Evolutionary conservation across 176 grass and related monocot species (phyloP), one percentile per base, ranked within the genome.

Genomic region (Melocanna baccifera): DNA sequence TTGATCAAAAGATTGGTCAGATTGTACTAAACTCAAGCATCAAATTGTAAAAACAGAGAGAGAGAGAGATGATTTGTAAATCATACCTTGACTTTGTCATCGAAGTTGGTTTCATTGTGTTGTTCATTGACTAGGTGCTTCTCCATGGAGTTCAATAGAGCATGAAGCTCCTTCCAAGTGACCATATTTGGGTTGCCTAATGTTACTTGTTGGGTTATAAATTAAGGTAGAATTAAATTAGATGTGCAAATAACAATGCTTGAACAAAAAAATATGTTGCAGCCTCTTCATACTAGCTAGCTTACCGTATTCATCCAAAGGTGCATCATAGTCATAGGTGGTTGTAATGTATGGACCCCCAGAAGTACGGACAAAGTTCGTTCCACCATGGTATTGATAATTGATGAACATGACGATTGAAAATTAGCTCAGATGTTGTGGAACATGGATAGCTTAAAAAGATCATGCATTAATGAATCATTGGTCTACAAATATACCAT

Each of bases 91-190:
- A 92, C 30, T 8, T 87, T 73, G 29, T 68, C 75, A 12, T 63
- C 74, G 22, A 56, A 42, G 1, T 58, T 69, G 22, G 51, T 55
- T 55, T 94, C 77, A 0, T 46, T 82, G 34, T 86, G 51, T n/a
- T 90, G n/a, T 4, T 92, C 90, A 11, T 94, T 64, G 55, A 88
- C 58, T 6, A 97, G 86, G 1, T 57, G 42, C 29, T 91, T 89
- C 84, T 97, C 94, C 42, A 92, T 89, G 39, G 84, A 73, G 57
- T 67, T 89, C 43, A 94, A 58, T 1, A 92, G 45, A 41, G 55
- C 67, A 72, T 97, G 94, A 28, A 97, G 90, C 28, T 92, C 84
- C 78, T 94, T 94, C n/a, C 78, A 97, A 74, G 81, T 97, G 94
- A 1, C 94, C 92, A 51, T 89, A 97, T 48, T 97, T 97, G 1